Base-by-base conservation (phyloP, 371 early-diverging fungal species). In the Mortierella sp. region DNA sequence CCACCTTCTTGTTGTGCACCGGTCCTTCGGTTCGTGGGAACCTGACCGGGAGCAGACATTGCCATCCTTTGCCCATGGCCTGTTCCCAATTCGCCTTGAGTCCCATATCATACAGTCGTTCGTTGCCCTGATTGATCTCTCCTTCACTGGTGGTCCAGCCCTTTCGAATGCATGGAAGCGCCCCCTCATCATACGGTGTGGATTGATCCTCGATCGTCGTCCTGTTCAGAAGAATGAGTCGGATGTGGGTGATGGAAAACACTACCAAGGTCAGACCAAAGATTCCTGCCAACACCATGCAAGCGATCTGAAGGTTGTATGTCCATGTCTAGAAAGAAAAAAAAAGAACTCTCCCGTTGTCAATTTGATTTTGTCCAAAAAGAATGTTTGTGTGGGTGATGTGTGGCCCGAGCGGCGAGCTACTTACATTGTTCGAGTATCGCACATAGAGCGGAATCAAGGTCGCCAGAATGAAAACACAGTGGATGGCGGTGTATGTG, bases 201-300 rank as follows among this genome's bases (percentile, higher is more conserved):
- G 71, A 60, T 14, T 86, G 78, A 53, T 82, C 81, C 56, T 88
- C 88, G 25, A 88, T 86, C 0, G 88, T 88, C 0, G 88, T 85
- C 43, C 81, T 73, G 57, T 88, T 88, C 46, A 72, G 47, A 9
- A 85, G 49, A 22, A 88, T 88, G 44, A 85, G 83, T 7, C 80
- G 76, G 7, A 67, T 59, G 60, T 88, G 88, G 5, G 76, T 61
- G n/a, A 76, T 48, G 8, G 76, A 64, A 22, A 76, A 76, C 22
- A 57, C 69, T 24, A 68, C 49, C 10, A 76, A 62, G 2, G 62
- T 68, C 16, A 83, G 71, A 4, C 78, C 79, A 45, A 82, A 76
- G 57, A 88, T 79, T 19, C 83, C 85, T 17, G 76, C 59, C 8
- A 85, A 51, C 2, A 83, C 78, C 57, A 83, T 64, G 9, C 81